Percentiles rank a stretch among this genome's conserved stretches.
Evolutionary conservation across 352 stramenopile species (phyloP).

Genomic region (Pythium insidiosum): DNA sequence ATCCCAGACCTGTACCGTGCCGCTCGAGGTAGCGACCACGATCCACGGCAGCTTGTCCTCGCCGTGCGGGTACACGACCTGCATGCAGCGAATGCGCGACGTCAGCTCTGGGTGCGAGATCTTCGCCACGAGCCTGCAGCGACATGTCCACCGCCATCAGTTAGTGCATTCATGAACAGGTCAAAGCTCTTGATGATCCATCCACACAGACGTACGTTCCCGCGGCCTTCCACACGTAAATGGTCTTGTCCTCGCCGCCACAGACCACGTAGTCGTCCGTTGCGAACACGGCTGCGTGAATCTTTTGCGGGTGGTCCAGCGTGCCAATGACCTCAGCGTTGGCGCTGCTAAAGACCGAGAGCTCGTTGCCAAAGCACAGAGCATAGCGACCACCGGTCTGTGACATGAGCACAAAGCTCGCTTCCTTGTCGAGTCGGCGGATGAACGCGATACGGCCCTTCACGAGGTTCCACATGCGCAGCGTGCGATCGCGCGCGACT

Average conservation of each 20-base stretch:
- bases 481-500: constrained; percentile 68
- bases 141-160: neutral
- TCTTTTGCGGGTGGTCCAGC: constrained; percentile 64
- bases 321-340: constrained; percentile 69
- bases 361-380: constrained; percentile 56
- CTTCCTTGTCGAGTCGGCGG: constrained; percentile 75
- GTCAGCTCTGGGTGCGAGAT: constrained; percentile 53
- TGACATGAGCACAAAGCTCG: constrained; percentile 66
- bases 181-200: no score
- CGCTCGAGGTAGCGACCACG: constrained; percentile 67
- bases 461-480: constrained; percentile 89
- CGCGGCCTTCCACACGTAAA: constrained; percentile 75
- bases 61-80: constrained; percentile 62
- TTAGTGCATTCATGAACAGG: neutral
- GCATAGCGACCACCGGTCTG: constrained; percentile 64
- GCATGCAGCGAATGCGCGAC: constrained; percentile 61
- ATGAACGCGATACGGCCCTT: constrained; percentile 87
- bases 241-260: constrained; percentile 68
- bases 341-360: constrained; percentile 77
- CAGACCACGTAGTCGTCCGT: constrained; percentile 72
- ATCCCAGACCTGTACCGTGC: constrained; percentile 77
- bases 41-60: constrained; percentile 54
- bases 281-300: constrained; percentile 66
- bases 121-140: constrained; percentile 52
- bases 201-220: constrained; percentile 68